Evolutionary conservation across 2,329 filamentous ascomycete species (phyloP).

Genomic region (Cytospora piceicola): DNA sequence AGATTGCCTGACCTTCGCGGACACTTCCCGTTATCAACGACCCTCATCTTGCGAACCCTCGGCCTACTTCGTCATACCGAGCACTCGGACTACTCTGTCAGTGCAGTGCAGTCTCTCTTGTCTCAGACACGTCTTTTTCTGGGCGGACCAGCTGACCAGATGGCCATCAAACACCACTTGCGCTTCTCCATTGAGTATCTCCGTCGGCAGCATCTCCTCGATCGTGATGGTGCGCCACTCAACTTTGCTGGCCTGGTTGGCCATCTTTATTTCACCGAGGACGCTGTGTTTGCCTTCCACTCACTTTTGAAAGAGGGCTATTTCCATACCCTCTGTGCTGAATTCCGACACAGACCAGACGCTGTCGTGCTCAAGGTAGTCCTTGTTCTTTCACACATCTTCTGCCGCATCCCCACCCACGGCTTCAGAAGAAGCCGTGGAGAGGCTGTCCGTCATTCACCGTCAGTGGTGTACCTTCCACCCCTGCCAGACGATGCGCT

Average conservation of each 20-base stretch:
- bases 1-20: conserved; percentile 74
- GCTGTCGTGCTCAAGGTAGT: conserved; percentile 62
- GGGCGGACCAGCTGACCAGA: conserved; percentile 68
- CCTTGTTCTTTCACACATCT: conserved; percentile 72
- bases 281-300: conserved; percentile 76
- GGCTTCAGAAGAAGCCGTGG: conserved; percentile 50
- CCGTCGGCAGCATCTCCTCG: conserved; percentile 68
- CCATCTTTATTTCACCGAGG: conserved; percentile 78
- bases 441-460: conserved; percentile 57
- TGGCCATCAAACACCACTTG: conserved; percentile 74
- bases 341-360: conserved; percentile 55
- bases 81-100: conserved; percentile 63
- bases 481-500: conserved; percentile 61
- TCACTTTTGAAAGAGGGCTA: conserved; percentile 72
- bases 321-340: conserved; percentile 64
- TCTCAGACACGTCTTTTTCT: conserved; percentile 73
- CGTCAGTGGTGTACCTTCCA: conserved; percentile 69
- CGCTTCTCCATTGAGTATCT: conserved; percentile 83
- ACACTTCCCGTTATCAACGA: conserved; percentile 78
- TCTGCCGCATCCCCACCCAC: conserved; percentile 60
- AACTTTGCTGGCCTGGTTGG: conserved; percentile 74
- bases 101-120: conserved; percentile 67
- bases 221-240: conserved; percentile 62
- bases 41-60: conserved; percentile 70
- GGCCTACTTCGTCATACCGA: conserved; percentile 69